Conservation (phyloP, 1,284 basidiomycete genomes). For the Fomes fomentarius region DNA sequence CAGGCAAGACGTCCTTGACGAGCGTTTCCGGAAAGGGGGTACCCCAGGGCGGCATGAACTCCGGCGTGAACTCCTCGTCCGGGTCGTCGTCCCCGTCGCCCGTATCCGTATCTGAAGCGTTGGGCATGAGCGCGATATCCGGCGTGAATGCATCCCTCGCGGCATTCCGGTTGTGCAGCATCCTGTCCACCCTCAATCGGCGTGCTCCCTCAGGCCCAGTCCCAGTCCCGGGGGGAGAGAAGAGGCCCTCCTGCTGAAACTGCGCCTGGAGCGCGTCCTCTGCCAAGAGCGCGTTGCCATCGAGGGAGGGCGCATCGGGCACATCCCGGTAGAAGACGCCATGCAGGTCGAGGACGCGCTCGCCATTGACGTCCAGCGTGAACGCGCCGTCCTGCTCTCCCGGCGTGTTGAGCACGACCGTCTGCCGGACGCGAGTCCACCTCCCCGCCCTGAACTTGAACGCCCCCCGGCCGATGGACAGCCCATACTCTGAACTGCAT, state of each 20-base stretch:
- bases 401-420: conserved; percentile 71
- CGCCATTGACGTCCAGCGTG: conserved; percentile 54
- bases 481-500: conserved; percentile 67
- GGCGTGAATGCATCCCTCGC: no score
- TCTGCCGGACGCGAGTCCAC: conserved; percentile 72
- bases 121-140: not conserved
- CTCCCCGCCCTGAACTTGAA: conserved; percentile 65
- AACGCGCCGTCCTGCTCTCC: conserved; percentile 46
- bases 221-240: no score
- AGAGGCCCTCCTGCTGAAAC: no score
- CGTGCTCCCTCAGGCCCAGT: no score
- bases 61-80: conserved; percentile 1
- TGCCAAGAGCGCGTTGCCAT: not conserved
- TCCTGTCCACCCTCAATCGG: not conserved
- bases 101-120: not conserved
- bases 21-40: not conserved
- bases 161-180: no score
- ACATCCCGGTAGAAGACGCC: conserved; percentile 66
- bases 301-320: conserved; percentile 33
- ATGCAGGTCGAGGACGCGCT: conserved; percentile 50
- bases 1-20: not conserved
- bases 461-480: conserved; percentile 75
- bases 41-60: not conserved
- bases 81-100: not conserved
- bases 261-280: not conserved